A percentile compares a stretch with the other conserved stretches of the same genome.
These are phyloP conservation scores for Adansonia grandidieri DNA, from an alignment of 441 rosid genomes.

Conservation along the genomic window DNA sequence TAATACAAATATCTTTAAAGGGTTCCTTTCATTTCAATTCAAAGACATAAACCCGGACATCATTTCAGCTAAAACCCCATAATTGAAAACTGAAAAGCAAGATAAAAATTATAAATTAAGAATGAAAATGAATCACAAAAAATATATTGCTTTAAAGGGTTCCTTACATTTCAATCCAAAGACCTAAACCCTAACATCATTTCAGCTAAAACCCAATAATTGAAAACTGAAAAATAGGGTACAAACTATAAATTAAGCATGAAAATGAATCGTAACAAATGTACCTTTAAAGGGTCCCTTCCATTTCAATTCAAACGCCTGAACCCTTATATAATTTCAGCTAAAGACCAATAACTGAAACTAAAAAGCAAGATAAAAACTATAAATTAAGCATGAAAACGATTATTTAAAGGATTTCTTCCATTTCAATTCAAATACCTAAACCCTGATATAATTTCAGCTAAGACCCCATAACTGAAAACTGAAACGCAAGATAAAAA, in stretches of 20 bases:
- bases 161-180: constrained; percentile 31
- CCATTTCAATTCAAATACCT: constrained; percentile 47
- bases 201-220: constrained; percentile 35
- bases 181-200: constrained; percentile 47
- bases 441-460: constrained; percentile 40
- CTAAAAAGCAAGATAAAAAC: background rate
- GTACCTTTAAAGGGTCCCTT: background rate
- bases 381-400: too few relatives aligned
- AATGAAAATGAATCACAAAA: background rate
- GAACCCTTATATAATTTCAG: constrained; percentile 34
- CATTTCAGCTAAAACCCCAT: constrained; percentile 34
- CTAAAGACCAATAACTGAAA: constrained; percentile 25
- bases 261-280: background rate
- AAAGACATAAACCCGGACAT: constrained; percentile 51
- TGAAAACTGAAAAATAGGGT: constrained; percentile 4
- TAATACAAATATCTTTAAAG: background rate
- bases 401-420: too few relatives aligned
- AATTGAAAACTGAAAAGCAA: constrained; percentile 18
- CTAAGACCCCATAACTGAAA: constrained; percentile 27
- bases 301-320: background rate
- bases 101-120: background rate
- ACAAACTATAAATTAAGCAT: background rate
- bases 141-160: background rate
- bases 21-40: constrained; percentile 19
- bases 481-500: background rate